phyloP scores from a whole-genome alignment of 306 rosid species.

The Corylus heterophylla region DNA sequence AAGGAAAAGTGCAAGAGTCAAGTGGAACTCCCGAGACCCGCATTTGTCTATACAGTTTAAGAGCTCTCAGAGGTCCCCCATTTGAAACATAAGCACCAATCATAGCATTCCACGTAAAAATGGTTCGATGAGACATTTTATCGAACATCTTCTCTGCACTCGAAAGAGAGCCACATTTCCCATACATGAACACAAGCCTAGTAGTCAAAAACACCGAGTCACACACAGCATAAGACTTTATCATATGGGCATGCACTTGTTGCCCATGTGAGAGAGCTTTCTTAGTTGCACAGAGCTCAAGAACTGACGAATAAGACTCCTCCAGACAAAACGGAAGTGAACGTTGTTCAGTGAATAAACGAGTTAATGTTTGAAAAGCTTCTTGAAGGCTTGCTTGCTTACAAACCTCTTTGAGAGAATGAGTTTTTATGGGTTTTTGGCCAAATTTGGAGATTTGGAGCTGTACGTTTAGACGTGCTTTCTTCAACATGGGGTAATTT shows the following conservation, averaged over 20 bases:
- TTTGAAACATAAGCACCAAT: conserved; percentile 61
- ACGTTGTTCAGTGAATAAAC: conserved; percentile 16
- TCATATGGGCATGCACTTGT: conserved; percentile 63
- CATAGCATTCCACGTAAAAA: conserved; percentile 80
- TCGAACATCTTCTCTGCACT: conserved; percentile 59
- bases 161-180: conserved; percentile 49
- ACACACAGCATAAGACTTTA: conserved; percentile 32
- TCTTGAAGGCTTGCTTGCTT: conserved; percentile 36
- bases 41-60: conserved; percentile 58
- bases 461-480: not conserved
- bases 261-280: conserved; percentile 54
- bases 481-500: conserved; percentile 16
- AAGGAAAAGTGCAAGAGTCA: conserved; percentile 64
- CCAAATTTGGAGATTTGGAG: conserved; percentile 18
- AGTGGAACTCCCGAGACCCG: conserved; percentile 38
- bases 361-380: conserved; percentile 41
- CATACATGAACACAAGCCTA: conserved; percentile 63
- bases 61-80: conserved; percentile 45
- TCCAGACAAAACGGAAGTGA: conserved; percentile 29
- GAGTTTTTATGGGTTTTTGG: conserved; percentile 24
- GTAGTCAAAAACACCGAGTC: conserved; percentile 53
- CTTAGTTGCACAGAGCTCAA: conserved; percentile 53
- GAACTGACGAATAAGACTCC: conserved; percentile 51
- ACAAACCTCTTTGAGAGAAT: conserved; percentile 29
- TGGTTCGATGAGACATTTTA: conserved; percentile 49